Conservation (phyloP, 176 grass and related monocot genomes). For the Guadua angustifolia region DNA sequence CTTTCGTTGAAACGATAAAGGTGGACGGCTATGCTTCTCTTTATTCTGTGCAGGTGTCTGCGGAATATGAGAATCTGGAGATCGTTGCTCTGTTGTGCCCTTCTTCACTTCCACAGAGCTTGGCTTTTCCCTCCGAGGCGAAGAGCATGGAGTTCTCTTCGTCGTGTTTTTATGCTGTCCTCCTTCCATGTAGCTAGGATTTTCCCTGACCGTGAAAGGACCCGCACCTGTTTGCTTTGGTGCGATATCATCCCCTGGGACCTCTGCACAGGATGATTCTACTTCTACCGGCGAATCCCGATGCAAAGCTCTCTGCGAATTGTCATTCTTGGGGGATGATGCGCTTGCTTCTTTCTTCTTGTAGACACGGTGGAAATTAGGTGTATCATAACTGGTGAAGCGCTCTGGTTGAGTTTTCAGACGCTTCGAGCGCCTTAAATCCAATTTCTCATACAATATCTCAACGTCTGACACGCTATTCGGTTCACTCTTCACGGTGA, state of each 20-base stretch:
- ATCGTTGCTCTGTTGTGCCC: constrained; percentile 34
- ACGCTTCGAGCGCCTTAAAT: constrained; percentile 87
- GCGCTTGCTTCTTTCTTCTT: constrained; percentile 38
- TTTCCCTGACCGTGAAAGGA: constrained; percentile 35
- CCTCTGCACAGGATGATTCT: constrained; percentile 36
- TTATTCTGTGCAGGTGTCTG: constrained; percentile 38
- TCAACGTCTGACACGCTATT: constrained; percentile 53
- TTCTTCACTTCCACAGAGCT: constrained; percentile 19
- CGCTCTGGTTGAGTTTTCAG: constrained; percentile 55
- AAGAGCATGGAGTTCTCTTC: constrained; percentile 31
- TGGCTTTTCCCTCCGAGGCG: constrained; percentile 31
- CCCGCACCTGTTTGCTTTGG: constrained; percentile 29
- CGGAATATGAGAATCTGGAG: constrained; percentile 36
- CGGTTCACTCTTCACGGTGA: constrained; percentile 27
- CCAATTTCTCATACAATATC: constrained; percentile 55
- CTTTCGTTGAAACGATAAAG: constrained; percentile 18
- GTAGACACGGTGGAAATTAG: constrained; percentile 55
- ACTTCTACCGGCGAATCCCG: constrained; percentile 9
- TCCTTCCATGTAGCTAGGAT: not conserved
- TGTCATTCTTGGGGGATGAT: constrained; percentile 6
- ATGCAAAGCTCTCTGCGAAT: constrained; percentile 1
- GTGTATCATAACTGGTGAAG: constrained; percentile 64
- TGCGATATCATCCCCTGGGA: constrained; percentile 10
- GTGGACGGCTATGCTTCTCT: constrained; percentile 35
- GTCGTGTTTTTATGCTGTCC: constrained; percentile 18